Conservation (phyloP, 805 yeast species). For the Wickerhamomyces ciferrii region DNA sequence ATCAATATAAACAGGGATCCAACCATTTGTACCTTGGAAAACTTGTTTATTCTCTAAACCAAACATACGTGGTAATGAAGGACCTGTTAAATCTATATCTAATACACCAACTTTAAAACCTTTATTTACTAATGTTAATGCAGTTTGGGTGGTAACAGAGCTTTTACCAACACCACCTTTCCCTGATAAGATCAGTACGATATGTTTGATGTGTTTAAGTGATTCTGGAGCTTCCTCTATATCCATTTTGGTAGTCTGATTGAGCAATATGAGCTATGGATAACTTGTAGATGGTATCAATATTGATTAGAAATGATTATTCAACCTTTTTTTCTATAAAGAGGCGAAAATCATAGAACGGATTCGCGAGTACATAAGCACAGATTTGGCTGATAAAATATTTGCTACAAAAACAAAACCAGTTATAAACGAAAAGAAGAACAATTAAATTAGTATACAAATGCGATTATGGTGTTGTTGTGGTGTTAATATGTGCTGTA, state of each 20-base stretch:
- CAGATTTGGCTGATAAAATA: not conserved
- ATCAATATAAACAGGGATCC: conserved; percentile 75
- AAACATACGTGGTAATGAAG: conserved; percentile 94
- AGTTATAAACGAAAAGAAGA: not conserved
- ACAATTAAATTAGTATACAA: not conserved
- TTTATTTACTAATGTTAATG: conserved; percentile 65
- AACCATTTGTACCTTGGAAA: conserved; percentile 75
- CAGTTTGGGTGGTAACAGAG: conserved; percentile 91
- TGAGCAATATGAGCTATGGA: too few relatives aligned
- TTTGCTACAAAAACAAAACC: not conserved
- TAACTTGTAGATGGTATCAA: too few relatives aligned
- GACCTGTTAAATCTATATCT: conserved; percentile 95
- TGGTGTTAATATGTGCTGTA: not conserved
- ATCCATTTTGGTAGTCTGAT: too few relatives aligned
- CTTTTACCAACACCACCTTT: conserved; percentile 98
- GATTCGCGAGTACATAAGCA: not conserved
- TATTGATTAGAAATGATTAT: too few relatives aligned
- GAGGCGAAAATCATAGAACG: not conserved
- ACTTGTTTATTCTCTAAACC: conserved; percentile 80
- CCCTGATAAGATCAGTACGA: conserved; percentile 81
- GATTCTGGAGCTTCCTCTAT: conserved; percentile 22
- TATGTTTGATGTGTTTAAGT: conserved; percentile 58
- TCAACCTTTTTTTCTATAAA: too few relatives aligned
- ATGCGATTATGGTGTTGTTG: not conserved
- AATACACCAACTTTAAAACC: conserved; percentile 89